These are phyloP conservation scores for Truncatella angustata DNA, from an alignment of 2,329 filamentous ascomycete genomes.

Conservation along the genomic window DNA sequence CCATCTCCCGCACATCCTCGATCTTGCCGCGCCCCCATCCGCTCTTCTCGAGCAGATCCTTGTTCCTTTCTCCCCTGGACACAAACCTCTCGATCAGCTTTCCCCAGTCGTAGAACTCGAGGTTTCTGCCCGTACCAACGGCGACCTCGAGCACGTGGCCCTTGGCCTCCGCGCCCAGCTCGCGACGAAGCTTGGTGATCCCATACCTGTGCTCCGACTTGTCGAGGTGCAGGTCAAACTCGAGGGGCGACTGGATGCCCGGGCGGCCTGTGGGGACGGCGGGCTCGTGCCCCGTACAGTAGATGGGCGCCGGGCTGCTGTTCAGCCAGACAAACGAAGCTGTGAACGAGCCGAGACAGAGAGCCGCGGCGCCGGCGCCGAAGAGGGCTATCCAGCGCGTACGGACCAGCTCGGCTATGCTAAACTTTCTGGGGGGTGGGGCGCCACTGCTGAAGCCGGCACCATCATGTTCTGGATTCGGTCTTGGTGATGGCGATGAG, in stretches of 20 bases:
- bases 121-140: constrained; percentile 61
- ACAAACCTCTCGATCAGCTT: constrained; percentile 18
- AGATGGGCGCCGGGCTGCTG: constrained; percentile 9
- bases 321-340: constrained; percentile 22
- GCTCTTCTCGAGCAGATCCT: constrained; percentile 14
- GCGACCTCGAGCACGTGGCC: constrained; percentile 63
- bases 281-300: constrained; percentile 32
- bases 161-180: constrained; percentile 44
- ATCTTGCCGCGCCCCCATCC: constrained; percentile 6
- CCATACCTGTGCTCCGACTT: constrained; percentile 57
- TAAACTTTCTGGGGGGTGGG: not conserved
- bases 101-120: constrained; percentile 58
- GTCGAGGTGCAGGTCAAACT: constrained; percentile 59
- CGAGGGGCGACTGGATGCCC: constrained; percentile 46
- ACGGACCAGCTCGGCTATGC: constrained; percentile 26
- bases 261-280: constrained; percentile 47
- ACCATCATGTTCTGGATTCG: not conserved
- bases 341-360: constrained; percentile 47
- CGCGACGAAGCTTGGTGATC: constrained; percentile 47
- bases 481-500: not conserved
- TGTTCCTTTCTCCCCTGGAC: constrained; percentile 17
- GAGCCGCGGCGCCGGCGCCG: constrained; percentile 43
- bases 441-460: not conserved
- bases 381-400: constrained; percentile 43
- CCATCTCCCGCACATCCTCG: constrained; percentile 30